Evolutionary conservation across 2,329 filamentous ascomycete species (phyloP).

Genomic region (Aureobasidium sp.): DNA sequence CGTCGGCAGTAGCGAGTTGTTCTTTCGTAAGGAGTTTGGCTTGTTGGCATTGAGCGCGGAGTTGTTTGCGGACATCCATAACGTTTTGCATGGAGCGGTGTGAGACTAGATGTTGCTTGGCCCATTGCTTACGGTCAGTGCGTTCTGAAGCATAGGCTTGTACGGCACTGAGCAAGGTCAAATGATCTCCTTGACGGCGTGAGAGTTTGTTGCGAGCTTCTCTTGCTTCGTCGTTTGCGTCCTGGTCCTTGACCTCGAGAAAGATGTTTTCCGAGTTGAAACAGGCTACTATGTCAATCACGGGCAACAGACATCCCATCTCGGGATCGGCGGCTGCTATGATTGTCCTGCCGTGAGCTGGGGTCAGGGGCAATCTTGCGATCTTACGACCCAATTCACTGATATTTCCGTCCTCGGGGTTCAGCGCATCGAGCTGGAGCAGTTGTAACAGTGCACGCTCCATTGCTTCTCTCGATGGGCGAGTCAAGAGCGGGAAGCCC

Average conservation of each 20-base stretch:
- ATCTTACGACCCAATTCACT: conserved; percentile 69
- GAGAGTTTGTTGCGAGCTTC: conserved; percentile 50
- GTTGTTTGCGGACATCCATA: conserved; percentile 59
- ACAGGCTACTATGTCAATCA: conserved; percentile 72
- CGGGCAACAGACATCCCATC: conserved; percentile 68
- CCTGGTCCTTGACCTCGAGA: conserved; percentile 52
- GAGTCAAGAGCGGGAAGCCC: conserved; percentile 77
- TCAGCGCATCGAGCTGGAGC: conserved; percentile 68
- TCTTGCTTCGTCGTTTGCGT: conserved; percentile 53
- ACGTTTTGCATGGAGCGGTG: conserved; percentile 60
- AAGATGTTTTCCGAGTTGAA: conserved; percentile 61
- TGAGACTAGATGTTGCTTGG: conserved; percentile 51
- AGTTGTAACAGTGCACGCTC: conserved; percentile 78
- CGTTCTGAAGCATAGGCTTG: conserved; percentile 53
- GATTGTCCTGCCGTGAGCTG: conserved; percentile 72
- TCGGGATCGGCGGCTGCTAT: conserved; percentile 67
- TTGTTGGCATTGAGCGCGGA: conserved; percentile 48
- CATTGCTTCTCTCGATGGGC: conserved; percentile 68
- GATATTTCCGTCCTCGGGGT: conserved; percentile 60
- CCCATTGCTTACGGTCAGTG: conserved; percentile 54
- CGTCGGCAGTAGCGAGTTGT: conserved; percentile 19
- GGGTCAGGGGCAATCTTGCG: conserved; percentile 74
- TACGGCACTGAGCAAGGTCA: conserved; percentile 55
- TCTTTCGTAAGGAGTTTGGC: conserved; percentile 31
- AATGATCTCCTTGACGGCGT: conserved; percentile 56